Conservation (phyloP, 2,329 filamentous ascomycete species). For the Acephala macrosclerotiorum region DNA sequence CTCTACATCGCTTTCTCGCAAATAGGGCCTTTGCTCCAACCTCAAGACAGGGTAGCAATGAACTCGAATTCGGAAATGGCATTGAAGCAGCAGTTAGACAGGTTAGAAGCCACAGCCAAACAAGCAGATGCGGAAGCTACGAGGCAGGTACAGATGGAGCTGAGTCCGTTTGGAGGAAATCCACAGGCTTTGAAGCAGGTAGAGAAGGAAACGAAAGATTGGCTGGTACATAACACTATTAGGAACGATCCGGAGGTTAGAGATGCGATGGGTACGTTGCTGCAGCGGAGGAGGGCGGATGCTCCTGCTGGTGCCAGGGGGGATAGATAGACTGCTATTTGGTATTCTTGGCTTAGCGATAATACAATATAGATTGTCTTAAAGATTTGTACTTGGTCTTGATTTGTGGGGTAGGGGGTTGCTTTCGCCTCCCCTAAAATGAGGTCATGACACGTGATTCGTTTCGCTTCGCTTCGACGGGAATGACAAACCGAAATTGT, state of each 20-base stretch:
- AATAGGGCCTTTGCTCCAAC: conserved; percentile 71
- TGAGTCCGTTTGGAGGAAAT: conserved; percentile 83
- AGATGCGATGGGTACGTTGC: conserved; percentile 74
- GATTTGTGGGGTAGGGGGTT: neutral
- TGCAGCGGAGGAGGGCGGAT: conserved; percentile 68
- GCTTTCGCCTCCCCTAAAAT: conserved; percentile 1
- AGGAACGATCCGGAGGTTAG: conserved; percentile 81
- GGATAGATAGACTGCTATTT: conserved; percentile 38
- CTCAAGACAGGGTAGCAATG: conserved; percentile 38
- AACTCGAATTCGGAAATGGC: conserved; percentile 55
- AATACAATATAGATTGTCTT: neutral
- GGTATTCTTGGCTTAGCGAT: neutral
- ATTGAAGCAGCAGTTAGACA: conserved; percentile 68
- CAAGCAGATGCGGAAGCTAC: conserved; percentile 73
- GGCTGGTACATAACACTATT: conserved; percentile 87
- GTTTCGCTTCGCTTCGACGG: neutral
- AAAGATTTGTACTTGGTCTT: neutral
- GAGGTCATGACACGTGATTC: conserved; percentile 9
- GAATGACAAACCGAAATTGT: neutral
- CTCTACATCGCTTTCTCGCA: conserved; percentile 85
- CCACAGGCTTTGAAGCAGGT: conserved; percentile 67
- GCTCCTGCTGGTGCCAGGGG: conserved; percentile 65
- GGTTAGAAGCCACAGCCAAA: conserved; percentile 66
- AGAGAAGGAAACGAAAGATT: conserved; percentile 79
- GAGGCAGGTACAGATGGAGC: conserved; percentile 77